Base-by-base conservation (phyloP, 1,284 basidiomycete species). In the Trichosporon ovoides region DNA sequence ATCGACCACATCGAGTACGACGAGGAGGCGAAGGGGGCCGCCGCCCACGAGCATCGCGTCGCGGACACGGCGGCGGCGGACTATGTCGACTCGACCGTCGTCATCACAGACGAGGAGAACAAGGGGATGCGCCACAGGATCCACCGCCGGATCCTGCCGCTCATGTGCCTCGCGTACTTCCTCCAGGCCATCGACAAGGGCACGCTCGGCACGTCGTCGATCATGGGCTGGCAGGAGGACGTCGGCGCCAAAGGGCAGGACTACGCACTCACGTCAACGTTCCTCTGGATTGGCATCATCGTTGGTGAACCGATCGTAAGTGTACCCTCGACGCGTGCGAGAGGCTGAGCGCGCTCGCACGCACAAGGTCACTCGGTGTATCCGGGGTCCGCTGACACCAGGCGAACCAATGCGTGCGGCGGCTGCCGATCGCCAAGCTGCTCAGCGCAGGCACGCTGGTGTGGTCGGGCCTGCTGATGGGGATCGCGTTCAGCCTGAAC, bases 401-500 rank as follows among this genome's bases (percentile, higher is more conserved):
- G 66, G 67, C 65, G 19, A 73, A 73, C 56, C 69, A 70, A 58
- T 55, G 65, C 28, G 63, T 69, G 35, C 66, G 69, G 48, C 50
- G 61, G 16, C 52, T 70, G 11, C 70, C 71, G 1, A 52, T 71
- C 9, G 63, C 60, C 52, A 66, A 72, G 62, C 24, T 71, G 5
- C 62, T 70, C 14, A 55, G 53, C n/a, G 52, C 3, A 3, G 65
- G 58, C 7, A 70, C 70, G 53, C 24, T 70, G 18, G 53, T 66
- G 46, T 72, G 70, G 70, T 59, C 63, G 6, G 60, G 10, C 18
- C 56, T 46, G 19, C 28, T 50, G 34, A 62, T 91, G 13, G 90
- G 88, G 0, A 75, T 91, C 9, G 69, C 86, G 1, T 91, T 92
- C 73, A 85, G 85, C 0, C 78, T 91, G 19, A 88, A 52, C 36